These are phyloP conservation scores for Tieghemiomyces parasiticus DNA, from an alignment of 192 early-diverging fungal species.

Conservation along the genomic window DNA sequence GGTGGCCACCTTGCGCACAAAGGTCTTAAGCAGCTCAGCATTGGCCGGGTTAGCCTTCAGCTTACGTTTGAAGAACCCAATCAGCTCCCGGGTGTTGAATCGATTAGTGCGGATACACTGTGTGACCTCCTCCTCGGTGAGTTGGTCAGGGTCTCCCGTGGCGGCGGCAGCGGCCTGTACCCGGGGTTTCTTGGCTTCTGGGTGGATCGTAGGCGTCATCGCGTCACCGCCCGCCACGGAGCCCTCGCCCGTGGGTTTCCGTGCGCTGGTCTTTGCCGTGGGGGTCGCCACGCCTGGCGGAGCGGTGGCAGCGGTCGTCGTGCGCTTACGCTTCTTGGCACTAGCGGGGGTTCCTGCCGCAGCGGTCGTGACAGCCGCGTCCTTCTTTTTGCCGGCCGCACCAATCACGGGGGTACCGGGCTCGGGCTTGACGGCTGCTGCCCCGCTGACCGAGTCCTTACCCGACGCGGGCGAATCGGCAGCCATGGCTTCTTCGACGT, in stretches of 20 bases:
- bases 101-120: conserved; percentile 35
- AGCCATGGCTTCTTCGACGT: conserved; percentile 9
- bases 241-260: conserved; percentile 12
- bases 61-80: conserved; percentile 41
- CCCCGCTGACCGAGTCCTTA: background rate
- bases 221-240: conserved; percentile 12
- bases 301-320: conserved; percentile 11
- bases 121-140: conserved; percentile 54
- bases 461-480: background rate
- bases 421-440: conserved; percentile 14
- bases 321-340: conserved; percentile 32
- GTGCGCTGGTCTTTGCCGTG: conserved; percentile 5
- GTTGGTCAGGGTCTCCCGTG: conserved; percentile 24
- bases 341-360: conserved; percentile 3
- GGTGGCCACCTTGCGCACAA: conserved; percentile 28
- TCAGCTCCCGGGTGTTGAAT: conserved; percentile 47
- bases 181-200: background rate
- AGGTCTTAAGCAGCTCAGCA: conserved; percentile 19
- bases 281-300: conserved; percentile 9
- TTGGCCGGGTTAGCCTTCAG: conserved; percentile 36
- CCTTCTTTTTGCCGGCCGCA: conserved; percentile 10
- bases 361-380: background rate
- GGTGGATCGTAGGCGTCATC: conserved; percentile 3
- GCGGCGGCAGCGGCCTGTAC: background rate
- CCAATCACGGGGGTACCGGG: conserved; percentile 10